Evolutionary conservation across 345 rosid genomes (phyloP), one percentile per base, ranked within the genome.

Genomic region (Arabis hirsuta): DNA sequence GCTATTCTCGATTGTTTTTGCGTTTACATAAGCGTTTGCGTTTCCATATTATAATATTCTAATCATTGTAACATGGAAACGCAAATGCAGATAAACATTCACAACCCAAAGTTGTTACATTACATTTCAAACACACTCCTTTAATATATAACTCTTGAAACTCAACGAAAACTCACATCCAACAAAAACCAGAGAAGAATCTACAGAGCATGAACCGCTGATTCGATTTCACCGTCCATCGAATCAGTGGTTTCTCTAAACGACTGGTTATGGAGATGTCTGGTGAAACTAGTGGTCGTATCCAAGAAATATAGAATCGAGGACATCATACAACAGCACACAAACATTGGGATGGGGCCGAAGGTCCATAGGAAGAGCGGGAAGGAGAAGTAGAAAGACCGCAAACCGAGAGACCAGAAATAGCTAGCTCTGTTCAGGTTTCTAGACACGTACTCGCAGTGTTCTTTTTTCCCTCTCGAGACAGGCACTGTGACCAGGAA

Each of bases 321-420:
- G 2, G 83, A 79, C 89, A 94, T 85, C 38, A 81, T 5, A 71
- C 83, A 79, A 74, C 93, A 82, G 74, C 96, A 94, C 5, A 80
- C 79, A 71, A 94, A 82, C 98, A 94, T 91, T 0, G 98, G 96
- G 55, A 89, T 89, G 0, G 97, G 97, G 19, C 97, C 97, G 7
- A 94, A 94, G 67, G 81, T 83, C 98, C 97, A 94, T 12, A 94
- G 72, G 77, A 94, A 86, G 47, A 94, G 86, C 26, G 98, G 95
- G 82, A 94, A 91, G 4, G 98, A 91, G 67, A 94, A 46, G 71
- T 91, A 89, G 76, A 86, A 94, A 43, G 97, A 87, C 12, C 98
- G 87, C 62, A 94, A 62, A 26, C 98, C 98, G 6, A 94, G 84
- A 13, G 96, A 91, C 97, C 98, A 91, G 77, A 87, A 94, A 69